A percentile compares a stretch with the other conserved stretches of the same genome.
phyloP scores from a whole-genome alignment of 2,329 filamentous ascomycete genomes.

The Phaeosphaeria sp. region DNA sequence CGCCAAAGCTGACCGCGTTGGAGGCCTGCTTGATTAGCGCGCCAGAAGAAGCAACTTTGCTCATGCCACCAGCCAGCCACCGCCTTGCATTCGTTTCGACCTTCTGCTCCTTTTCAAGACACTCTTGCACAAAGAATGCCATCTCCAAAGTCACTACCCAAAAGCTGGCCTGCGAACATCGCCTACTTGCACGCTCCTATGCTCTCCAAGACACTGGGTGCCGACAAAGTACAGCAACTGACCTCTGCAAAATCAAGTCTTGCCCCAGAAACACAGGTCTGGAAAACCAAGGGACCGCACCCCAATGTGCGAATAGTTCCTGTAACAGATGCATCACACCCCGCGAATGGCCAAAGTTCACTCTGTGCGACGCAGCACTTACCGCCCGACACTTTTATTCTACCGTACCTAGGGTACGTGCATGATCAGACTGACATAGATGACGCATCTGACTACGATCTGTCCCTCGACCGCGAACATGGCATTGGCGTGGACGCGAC shows the following conservation, averaged over 20 bases:
- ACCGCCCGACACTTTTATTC: conserved; percentile 54
- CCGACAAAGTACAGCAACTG: conserved; percentile 30
- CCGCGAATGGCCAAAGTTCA: conserved; percentile 56
- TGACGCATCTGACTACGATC: conserved; percentile 57
- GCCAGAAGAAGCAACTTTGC: neutral
- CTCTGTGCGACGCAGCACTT: conserved; percentile 57
- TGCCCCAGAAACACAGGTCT: conserved; percentile 16
- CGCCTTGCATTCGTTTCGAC: neutral
- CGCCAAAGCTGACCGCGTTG: neutral
- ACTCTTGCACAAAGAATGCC: neutral
- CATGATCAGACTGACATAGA: conserved; percentile 54
- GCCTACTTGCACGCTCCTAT: conserved; percentile 37
- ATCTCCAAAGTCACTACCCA: conserved; percentile 24
- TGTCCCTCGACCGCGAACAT: conserved; percentile 58
- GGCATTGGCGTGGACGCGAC: conserved; percentile 58
- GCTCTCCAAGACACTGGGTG: conserved; percentile 40
- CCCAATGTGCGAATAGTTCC: conserved; percentile 51
- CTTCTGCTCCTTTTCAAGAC: neutral
- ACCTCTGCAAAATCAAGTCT: conserved; percentile 27
- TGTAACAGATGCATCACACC: conserved; percentile 53
- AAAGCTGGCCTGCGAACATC: conserved; percentile 37
- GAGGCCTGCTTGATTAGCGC: neutral
- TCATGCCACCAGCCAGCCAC: neutral
- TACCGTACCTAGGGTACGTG: conserved; percentile 59
- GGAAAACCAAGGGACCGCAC: conserved; percentile 36